A percentile compares a stretch with the other conserved stretches of the same genome.
phyloP scores from a whole-genome alignment of 441 rosid genomes.

The Arabidopsis hybrid region DNA sequence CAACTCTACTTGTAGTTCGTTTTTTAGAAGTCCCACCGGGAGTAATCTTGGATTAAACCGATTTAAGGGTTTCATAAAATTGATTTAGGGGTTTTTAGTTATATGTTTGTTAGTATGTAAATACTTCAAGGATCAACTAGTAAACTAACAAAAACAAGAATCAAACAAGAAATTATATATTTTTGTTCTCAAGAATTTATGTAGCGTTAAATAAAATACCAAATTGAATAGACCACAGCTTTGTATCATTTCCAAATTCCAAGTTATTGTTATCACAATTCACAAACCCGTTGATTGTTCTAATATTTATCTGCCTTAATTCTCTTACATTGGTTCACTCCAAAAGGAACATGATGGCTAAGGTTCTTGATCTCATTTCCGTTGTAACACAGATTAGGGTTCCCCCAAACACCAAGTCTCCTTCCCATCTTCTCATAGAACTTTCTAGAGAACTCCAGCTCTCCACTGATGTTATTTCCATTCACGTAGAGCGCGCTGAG shows the following conservation, averaged over 20 bases:
- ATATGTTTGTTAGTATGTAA: too few relatives aligned
- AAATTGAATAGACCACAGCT: not conserved
- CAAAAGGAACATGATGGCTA: slow-evolving; percentile 55
- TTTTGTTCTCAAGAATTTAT: too few relatives aligned
- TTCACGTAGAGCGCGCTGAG: slow-evolving; percentile 68
- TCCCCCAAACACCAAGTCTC: slow-evolving; percentile 89
- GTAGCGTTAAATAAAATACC: too few relatives aligned
- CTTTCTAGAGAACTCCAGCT: slow-evolving; percentile 58
- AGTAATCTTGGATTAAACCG: too few relatives aligned
- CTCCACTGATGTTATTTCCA: slow-evolving; percentile 87
- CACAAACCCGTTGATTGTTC: slow-evolving; percentile 44
- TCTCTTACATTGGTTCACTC: slow-evolving; percentile 70
- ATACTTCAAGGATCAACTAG: too few relatives aligned
- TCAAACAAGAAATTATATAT: too few relatives aligned
- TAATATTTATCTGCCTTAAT: slow-evolving; percentile 38
- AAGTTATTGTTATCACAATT: slow-evolving; percentile 29
- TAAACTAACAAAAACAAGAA: too few relatives aligned
- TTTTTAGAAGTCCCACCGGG: too few relatives aligned
- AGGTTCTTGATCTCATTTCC: slow-evolving; percentile 43
- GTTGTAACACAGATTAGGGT: slow-evolving; percentile 77
- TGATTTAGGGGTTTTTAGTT: too few relatives aligned
- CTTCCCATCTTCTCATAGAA: slow-evolving; percentile 78
- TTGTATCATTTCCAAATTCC: not conserved
- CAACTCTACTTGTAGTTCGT: too few relatives aligned
- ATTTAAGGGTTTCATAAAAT: too few relatives aligned